Evolutionary conservation across 257 asterid species (phyloP), one percentile per base, ranked within the genome.

Genomic region (Leptodermis oblonga): DNA sequence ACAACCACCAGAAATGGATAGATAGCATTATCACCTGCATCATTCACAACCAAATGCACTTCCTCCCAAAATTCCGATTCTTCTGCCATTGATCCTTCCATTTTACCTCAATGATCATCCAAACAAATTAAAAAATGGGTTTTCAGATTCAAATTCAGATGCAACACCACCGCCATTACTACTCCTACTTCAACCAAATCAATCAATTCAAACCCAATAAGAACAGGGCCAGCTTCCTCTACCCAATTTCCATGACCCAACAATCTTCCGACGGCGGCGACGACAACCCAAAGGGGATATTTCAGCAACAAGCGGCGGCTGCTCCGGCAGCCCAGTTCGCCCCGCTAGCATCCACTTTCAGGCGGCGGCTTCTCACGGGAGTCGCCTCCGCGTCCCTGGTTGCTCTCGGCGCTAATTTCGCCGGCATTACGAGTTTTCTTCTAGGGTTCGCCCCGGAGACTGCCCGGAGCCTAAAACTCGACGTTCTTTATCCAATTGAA

Each of bases 401-500:
- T 34, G 90, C 93, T 4, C 68, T 80, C 7, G 97, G 96, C 12
- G 96, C 96, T 69, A 87, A 92, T 80, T 87, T 90, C 70, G 84
- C 84, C n/a, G 97, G 96, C 67, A 55, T 82, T 52, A 86, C 97
- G 11, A 92, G 91, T 77, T 84, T 82, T 69, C 78, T 92, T 31
- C 86, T 92, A 8, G 89, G 98, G 6, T 77, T 90, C 78, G 84
- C 84, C 55, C 97, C 95, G 55, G 90, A 84, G 51, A 71, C 74
- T 58, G 89, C 92, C 76, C 88, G 93, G 82, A 77, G 77, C 34
- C 84, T 90, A 10, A 92, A 85, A 82, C 87, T 92, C 62, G 97
- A 90, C 59, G 86, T 87, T 17, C 81, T 92, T 53, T 92, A 92
- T 75, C 96, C 97, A 3, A 73, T 92, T 60, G 77, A 84, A 48